phyloP scores from a whole-genome alignment of 106 monocot species.

The Cymbidium sinense region DNA sequence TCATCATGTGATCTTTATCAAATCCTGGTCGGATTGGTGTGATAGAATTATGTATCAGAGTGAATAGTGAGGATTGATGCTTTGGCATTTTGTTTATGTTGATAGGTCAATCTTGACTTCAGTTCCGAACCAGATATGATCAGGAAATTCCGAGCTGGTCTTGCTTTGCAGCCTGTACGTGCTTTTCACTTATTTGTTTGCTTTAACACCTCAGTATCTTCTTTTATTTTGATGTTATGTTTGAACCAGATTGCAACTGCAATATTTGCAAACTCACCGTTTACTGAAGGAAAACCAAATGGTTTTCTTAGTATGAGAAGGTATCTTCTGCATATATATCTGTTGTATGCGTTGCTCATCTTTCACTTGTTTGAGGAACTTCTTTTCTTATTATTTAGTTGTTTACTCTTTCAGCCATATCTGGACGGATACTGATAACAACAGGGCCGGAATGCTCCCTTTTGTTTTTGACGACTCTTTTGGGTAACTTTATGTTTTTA shows the following conservation, averaged over 20 bases:
- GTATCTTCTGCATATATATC: slow-evolving; percentile 23
- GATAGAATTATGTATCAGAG: not conserved
- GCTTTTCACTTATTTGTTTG: not conserved
- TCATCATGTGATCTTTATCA: not conserved
- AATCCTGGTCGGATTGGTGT: not conserved
- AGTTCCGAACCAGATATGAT: slow-evolving; percentile 97
- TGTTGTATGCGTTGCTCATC: slow-evolving; percentile 1
- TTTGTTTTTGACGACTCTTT: slow-evolving; percentile 92
- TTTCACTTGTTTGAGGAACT: not conserved
- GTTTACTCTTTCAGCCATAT: slow-evolving; percentile 57
- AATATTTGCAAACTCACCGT: slow-evolving; percentile 98
- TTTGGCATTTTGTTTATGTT: not conserved
- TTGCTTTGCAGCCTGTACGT: slow-evolving; percentile 93
- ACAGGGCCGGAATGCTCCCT: slow-evolving; percentile 92
- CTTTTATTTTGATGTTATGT: not conserved
- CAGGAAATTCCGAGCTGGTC: slow-evolving; percentile 87
- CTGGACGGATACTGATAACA: slow-evolving; percentile 94
- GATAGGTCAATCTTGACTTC: slow-evolving; percentile 97
- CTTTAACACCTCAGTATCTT: not conserved
- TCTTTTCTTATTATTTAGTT: slow-evolving; percentile 10
- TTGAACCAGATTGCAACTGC: slow-evolving; percentile 87
- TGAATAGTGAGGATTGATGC: not conserved
- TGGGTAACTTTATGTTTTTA: slow-evolving; percentile 41
- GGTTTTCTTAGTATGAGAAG: slow-evolving; percentile 96
- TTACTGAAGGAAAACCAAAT: slow-evolving; percentile 97